Percentiles rank a stretch among this genome's conserved stretches.
Conservation (phyloP, 129 eudicot genomes). For the Lactuca saligna region DNA sequence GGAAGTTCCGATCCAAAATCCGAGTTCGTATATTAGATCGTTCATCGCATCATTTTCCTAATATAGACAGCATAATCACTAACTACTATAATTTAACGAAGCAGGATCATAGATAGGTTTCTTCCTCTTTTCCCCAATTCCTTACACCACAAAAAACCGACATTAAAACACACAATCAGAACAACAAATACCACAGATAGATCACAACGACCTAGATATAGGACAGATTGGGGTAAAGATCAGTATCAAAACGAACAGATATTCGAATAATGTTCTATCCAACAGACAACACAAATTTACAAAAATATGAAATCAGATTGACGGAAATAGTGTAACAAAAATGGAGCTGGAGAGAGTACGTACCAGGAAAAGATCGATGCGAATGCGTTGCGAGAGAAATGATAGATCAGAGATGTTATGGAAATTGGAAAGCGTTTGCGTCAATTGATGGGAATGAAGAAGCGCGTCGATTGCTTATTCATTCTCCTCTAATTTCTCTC, state of each 20-base stretch:
- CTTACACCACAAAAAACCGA: neutral
- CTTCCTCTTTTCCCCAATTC: neutral
- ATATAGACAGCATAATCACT: neutral
- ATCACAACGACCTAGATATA: neutral
- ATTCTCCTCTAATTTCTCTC: conserved; percentile 32
- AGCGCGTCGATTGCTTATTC: conserved; percentile 56
- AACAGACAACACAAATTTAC: neutral
- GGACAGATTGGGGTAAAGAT: neutral
- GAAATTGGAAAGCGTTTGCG: conserved; percentile 54
- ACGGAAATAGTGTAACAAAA: neutral
- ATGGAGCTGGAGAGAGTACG: neutral
- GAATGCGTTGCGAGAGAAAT: conserved; percentile 66
- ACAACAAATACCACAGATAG: conserved; percentile 1
- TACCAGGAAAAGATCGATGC: conserved; percentile 73
- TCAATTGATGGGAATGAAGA: conserved; percentile 69
- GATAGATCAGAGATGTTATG: conserved; percentile 72
- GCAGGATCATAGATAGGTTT: neutral
- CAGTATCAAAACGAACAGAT: neutral
- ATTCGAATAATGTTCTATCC: neutral
- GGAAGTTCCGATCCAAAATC: neutral
- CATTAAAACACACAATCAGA: neutral
- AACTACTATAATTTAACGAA: neutral
- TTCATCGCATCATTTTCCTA: neutral
- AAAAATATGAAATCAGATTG: neutral
- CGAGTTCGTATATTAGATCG: neutral